Base-by-base conservation (phyloP, 805 yeast species). In the Yarrowia divulgata region DNA sequence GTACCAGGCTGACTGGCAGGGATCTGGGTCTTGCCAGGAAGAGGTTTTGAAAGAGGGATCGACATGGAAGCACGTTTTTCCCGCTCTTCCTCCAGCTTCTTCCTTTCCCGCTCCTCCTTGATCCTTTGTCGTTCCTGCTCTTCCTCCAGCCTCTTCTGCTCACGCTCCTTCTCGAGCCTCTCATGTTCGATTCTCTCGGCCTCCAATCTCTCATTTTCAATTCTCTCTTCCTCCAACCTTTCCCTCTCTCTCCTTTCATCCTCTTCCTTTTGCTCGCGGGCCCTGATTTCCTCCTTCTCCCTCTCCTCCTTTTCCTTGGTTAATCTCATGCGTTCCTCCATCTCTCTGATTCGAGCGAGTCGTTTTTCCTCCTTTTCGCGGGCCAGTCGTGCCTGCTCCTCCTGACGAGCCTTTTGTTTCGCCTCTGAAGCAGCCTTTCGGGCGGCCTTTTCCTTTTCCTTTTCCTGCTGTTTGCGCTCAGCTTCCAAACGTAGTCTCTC, bases 361-460 rank as follows among this genome's bases (percentile, higher is more conserved):
- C 62, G 50, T 75, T 74, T 62, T 66, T 40, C 73, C 75, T 46
- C 77, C 80, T 72, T 78, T 72, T 45, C 75, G 72, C 34, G 74
- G 74, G 18, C 66, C 4, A 60, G 42, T 8, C 66, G 18, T 3
- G 74, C 75, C 32, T 75, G 72, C 69, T 73, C 75, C 10, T 78
- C 73, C 8, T 74, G 76, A 10, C 71, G 70, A n/a, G 68, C 70
- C 18, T 58, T 55, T 19, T 71, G 71, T 19, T 70, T 72, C 16
- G 69, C 74, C 35, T 35, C 49, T 8, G 46, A 34, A 4, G 69
- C 32, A 4, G 46, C 60, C 43, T 52, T 62, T 10, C 67, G 48
- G 5, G 71, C 60, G 9, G 40, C 69, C 40, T 46, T 48, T 35
- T 68, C 70, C 32, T 18, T 19, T n/a, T 66, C 69, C 39, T 42